These are phyloP conservation scores for Physcomitrium patens DNA, from an alignment of 225 moss, liverwort and hornwort species.

Conservation along the genomic window DNA sequence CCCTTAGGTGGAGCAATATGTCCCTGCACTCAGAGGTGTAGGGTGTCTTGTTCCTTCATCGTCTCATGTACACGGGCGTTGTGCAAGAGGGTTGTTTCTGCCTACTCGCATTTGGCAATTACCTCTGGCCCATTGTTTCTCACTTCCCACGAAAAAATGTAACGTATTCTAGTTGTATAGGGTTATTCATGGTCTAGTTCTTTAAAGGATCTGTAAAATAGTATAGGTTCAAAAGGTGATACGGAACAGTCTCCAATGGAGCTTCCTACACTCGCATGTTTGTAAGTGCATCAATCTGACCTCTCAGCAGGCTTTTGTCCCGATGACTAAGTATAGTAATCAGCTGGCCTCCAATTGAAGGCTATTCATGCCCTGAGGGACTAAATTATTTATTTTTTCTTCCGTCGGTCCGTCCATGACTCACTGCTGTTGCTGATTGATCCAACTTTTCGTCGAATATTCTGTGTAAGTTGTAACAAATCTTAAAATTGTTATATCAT, in stretches of 20 bases:
- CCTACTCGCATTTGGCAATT: background rate
- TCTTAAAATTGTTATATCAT: no score
- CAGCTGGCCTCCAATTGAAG: no score
- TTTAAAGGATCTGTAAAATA: constrained; percentile 5
- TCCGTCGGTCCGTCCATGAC: no score
- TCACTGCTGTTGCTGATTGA: no score
- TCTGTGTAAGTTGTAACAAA: no score
- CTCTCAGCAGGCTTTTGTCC: no score
- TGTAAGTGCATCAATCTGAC: background rate
- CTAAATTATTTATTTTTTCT: no score
- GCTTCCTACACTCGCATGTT: background rate
- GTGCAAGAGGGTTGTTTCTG: background rate
- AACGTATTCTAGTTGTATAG: background rate
- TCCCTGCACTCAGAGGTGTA: background rate
- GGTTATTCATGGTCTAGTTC: background rate
- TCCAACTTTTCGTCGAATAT: no score
- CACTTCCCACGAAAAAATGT: background rate
- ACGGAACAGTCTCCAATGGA: background rate
- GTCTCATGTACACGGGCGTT: background rate
- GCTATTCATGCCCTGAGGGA: no score
- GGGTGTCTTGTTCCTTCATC: background rate
- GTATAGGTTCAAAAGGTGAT: background rate
- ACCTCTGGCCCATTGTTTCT: background rate
- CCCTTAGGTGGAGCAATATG: background rate
- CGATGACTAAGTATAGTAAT: no score